Conservation (phyloP, 2,329 filamentous ascomycete genomes). For the Neofusicoccum ribis region DNA sequence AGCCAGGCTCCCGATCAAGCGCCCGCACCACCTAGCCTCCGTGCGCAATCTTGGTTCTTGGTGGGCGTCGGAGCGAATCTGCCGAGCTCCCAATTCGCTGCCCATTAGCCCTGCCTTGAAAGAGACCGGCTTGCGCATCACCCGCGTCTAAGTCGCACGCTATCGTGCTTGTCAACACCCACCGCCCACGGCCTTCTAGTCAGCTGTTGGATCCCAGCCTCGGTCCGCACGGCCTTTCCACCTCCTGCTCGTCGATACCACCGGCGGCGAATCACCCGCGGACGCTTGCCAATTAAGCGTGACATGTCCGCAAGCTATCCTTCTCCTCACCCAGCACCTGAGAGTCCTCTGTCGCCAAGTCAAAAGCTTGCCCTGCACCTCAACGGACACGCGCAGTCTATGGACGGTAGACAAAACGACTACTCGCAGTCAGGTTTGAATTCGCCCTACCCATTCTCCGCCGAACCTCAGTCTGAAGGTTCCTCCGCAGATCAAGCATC, state of each 20-base stretch:
- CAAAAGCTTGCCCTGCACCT: constrained; percentile 41
- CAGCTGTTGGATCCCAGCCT: constrained; percentile 23
- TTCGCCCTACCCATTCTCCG: constrained; percentile 55
- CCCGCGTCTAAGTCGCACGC: constrained; percentile 49
- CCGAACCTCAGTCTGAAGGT: constrained; percentile 74
- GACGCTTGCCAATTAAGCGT: constrained; percentile 40
- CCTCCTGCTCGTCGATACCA: constrained; percentile 22
- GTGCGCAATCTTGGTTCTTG: constrained; percentile 11
- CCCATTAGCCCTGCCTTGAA: constrained; percentile 34
- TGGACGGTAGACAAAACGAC: constrained; percentile 55
- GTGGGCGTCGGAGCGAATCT: constrained; percentile 35
- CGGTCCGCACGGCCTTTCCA: constrained; percentile 23
- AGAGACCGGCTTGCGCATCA: constrained; percentile 50
- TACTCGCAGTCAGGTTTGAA: constrained; percentile 57
- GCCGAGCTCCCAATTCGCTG: constrained; percentile 37
- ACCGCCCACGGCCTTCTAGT: constrained; percentile 36
- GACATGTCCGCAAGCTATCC: constrained; percentile 52
- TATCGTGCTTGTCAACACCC: constrained; percentile 38
- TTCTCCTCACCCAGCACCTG: constrained; percentile 39
- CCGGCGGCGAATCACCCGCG: constrained; percentile 40
- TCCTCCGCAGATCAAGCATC: constrained; percentile 85
- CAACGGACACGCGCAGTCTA: constrained; percentile 47
- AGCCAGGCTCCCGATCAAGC: constrained; percentile 18
- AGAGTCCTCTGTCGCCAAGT: constrained; percentile 43
- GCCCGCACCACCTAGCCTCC: constrained; percentile 13